Conservation (phyloP, 1,284 basidiomycete species). For the Austroboletus novae-zelandiae region DNA sequence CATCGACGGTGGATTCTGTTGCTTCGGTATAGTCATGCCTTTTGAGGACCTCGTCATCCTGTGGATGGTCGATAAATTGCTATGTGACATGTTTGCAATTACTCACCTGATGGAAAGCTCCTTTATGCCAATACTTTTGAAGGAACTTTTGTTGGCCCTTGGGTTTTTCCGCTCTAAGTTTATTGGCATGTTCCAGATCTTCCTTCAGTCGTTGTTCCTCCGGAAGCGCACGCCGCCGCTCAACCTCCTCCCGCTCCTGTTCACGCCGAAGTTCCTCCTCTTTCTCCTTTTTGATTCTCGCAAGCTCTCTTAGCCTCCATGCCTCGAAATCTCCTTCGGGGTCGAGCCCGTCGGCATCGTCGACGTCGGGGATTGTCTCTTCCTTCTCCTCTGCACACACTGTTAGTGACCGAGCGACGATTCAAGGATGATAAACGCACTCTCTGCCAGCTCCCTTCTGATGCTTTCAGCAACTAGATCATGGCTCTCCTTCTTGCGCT, state of each 20-base stretch:
- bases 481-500: slow-evolving; percentile 77
- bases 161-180: slow-evolving; percentile 78
- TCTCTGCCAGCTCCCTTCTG: slow-evolving; percentile 78
- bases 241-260: slow-evolving; percentile 86
- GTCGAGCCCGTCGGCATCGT: slow-evolving; percentile 94
- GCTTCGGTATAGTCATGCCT: slow-evolving; percentile 86
- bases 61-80: slow-evolving; percentile 16
- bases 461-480: slow-evolving; percentile 88
- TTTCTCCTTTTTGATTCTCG: slow-evolving; percentile 88
- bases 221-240: slow-evolving; percentile 85
- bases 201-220: slow-evolving; percentile 90
- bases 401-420: background rate
- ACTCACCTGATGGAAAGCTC: slow-evolving; percentile 91
- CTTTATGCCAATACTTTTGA: slow-evolving; percentile 99
- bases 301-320: slow-evolving; percentile 92
- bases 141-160: slow-evolving; percentile 90
- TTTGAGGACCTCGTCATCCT: slow-evolving; percentile 89
- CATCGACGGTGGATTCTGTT: slow-evolving; percentile 84
- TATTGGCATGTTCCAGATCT: slow-evolving; percentile 83
- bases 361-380: slow-evolving; percentile 80
- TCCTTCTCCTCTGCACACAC: slow-evolving; percentile 74
- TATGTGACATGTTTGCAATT: background rate
- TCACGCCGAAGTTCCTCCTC: slow-evolving; percentile 78
- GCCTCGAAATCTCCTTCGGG: slow-evolving; percentile 91
- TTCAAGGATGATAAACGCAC: slow-evolving; percentile 40